A percentile compares a stretch with the other conserved stretches of the same genome.
These are phyloP conservation scores for Lumnitzera racemosa DNA, from an alignment of 345 rosid genomes.

Conservation along the genomic window DNA sequence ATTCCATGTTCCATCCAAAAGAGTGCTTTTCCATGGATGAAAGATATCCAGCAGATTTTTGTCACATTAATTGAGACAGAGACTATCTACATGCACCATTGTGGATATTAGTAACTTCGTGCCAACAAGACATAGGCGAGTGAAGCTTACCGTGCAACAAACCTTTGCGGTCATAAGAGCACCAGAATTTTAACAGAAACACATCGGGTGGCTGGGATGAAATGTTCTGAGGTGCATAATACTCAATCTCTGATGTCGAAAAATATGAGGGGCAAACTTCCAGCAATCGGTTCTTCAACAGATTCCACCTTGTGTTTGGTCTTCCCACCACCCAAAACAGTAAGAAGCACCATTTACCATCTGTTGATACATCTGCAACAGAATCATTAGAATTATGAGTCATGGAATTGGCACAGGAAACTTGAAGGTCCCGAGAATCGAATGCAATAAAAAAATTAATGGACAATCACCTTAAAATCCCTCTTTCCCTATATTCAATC, in stretches of 20 bases:
- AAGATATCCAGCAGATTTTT: too few relatives aligned
- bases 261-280: slow-evolving; percentile 61
- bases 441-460: neutral
- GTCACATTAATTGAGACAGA: neutral
- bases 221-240: slow-evolving; percentile 31
- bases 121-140: neutral
- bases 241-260: slow-evolving; percentile 46
- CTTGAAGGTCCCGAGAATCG: too few relatives aligned
- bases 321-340: slow-evolving; percentile 63
- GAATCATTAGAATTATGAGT: slow-evolving; percentile 4
- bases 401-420: neutral
- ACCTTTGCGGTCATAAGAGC: slow-evolving; percentile 43
- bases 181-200: slow-evolving; percentile 64
- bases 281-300: slow-evolving; percentile 52
- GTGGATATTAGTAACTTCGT: neutral
- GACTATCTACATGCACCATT: too few relatives aligned
- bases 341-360: slow-evolving; percentile 68
- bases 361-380: slow-evolving; percentile 46
- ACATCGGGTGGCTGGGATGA: slow-evolving; percentile 39
- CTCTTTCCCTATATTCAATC: too few relatives aligned
- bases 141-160: slow-evolving; percentile 42
- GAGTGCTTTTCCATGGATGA: too few relatives aligned
- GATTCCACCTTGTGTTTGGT: slow-evolving; percentile 41
- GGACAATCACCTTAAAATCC: neutral
- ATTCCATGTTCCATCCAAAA: too few relatives aligned